These are phyloP conservation scores for Primulina huaijiensis DNA, from an alignment of 257 asterid genomes.

Conservation along the genomic window DNA sequence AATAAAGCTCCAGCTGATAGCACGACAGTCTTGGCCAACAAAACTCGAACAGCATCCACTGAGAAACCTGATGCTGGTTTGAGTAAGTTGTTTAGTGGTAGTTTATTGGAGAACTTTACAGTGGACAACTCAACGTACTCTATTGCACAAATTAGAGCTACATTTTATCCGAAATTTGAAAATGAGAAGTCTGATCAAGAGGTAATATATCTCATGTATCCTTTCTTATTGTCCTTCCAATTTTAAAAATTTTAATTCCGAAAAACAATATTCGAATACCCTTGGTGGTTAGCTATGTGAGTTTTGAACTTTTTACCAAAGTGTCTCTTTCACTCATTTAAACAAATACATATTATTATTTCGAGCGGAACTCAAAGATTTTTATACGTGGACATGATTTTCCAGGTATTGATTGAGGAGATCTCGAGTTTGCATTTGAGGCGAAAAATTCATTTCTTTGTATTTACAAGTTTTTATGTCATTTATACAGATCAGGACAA, in stretches of 20 bases:
- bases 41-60: constrained; percentile 36
- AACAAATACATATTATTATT: constrained; percentile 14
- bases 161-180: constrained; percentile 96
- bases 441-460: constrained; percentile 5
- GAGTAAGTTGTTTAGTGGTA: constrained; percentile 54
- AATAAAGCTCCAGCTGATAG: constrained; percentile 36
- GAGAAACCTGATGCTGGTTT: constrained; percentile 39
- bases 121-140: constrained; percentile 76
- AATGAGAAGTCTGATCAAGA: constrained; percentile 97
- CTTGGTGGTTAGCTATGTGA: not conserved
- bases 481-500: constrained; percentile 60
- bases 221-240: constrained; percentile 2
- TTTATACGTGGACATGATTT: not conserved
- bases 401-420: constrained; percentile 6
- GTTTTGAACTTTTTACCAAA: not conserved
- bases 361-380: constrained; percentile 21
- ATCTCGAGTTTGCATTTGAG: constrained; percentile 16
- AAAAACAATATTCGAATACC: constrained; percentile 8
- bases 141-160: constrained; percentile 76
- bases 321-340: constrained; percentile 6
- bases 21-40: constrained; percentile 23
- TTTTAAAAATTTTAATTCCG: not conserved
- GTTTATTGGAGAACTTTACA: constrained; percentile 55
- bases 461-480: constrained; percentile 22
- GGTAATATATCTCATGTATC: constrained; percentile 39